phyloP scores from a whole-genome alignment of 306 rosid species.

The Purshia tridentata region DNA sequence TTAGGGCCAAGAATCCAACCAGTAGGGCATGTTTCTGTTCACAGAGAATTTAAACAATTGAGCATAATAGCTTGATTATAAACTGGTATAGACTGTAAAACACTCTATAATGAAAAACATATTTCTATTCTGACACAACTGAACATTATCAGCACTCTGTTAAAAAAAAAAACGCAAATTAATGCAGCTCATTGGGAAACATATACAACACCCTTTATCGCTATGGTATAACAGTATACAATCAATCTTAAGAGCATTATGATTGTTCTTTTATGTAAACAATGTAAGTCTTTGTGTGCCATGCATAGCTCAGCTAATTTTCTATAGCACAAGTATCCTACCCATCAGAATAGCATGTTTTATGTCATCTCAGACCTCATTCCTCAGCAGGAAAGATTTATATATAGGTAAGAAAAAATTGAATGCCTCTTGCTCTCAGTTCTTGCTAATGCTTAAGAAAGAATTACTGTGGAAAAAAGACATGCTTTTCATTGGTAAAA shows the following conservation, averaged over 20 bases:
- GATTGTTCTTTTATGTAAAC: background rate
- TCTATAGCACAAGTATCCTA: background rate
- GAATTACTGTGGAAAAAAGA: background rate
- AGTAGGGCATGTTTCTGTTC: slow-evolving; percentile 64
- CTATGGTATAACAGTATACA: background rate
- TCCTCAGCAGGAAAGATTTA: background rate
- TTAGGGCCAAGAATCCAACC: slow-evolving; percentile 63
- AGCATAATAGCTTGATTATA: slow-evolving; percentile 13
- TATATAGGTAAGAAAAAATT: background rate
- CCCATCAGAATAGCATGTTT: background rate
- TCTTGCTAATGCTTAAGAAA: background rate
- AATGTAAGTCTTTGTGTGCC: background rate
- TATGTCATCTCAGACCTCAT: slow-evolving; percentile 9
- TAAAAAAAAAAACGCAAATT: background rate
- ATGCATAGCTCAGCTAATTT: background rate
- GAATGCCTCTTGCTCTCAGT: background rate
- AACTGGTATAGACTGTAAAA: slow-evolving; percentile 7
- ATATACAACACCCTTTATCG: slow-evolving; percentile 2
- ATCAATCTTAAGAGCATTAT: background rate
- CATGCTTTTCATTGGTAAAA: background rate
- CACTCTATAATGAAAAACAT: background rate
- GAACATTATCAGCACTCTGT: background rate
- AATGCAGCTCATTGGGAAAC: background rate
- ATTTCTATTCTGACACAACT: background rate
- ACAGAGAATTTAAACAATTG: slow-evolving; percentile 21